Evolutionary conservation across 2,329 filamentous ascomycete genomes (phyloP), one percentile per base, ranked within the genome.

Genomic region (Nigrospora sphaerica): DNA sequence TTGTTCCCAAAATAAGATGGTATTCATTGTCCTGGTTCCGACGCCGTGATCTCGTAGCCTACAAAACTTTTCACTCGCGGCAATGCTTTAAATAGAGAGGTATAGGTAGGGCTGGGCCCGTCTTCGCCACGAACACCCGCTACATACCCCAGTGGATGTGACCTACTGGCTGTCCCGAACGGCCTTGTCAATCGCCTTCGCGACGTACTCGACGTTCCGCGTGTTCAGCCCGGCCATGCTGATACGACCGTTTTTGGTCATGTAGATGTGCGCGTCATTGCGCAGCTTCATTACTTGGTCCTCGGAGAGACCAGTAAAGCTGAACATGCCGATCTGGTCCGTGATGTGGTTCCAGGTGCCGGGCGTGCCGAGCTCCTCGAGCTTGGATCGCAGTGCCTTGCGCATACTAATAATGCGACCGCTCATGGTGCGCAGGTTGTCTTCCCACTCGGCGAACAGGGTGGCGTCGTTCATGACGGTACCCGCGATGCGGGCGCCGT

Each of bases 261-360:
- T 91, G 71, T 93, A 93, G 45, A 93, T 76, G 65, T 93, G 88
- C 49, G 75, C 80, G 43, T 87, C 79, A 50, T 81, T 74, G 44
- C 84, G 77, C 51, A 93, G 71, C 69, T 80, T 82, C 56, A 78
- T 57, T 9, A 92, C 88, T 64, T 93, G 88, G 51, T 78, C 63
- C 70, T 90, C 86, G 12, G 66, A 78, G 63, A 95, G 69, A 12
- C 88, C 88, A 1, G 88, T 95, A 67, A 95, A 98, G 66, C 85
- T 92, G 73, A 98, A 98, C 93, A 98, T 98, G 72, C 93, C 93
- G 63, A 98, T 98, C 77, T 98, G 93, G 60, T 95, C 88, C 14
- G 91, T 96, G 65, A 98, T 95, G 71, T 98, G 93, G 62, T 91
- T 88, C 93, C 93, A 98, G 13, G 80, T 86, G 32, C 92, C 92